Conservation (phyloP, 208 protist genomes). For the Balamuthia mandrillaris region DNA sequence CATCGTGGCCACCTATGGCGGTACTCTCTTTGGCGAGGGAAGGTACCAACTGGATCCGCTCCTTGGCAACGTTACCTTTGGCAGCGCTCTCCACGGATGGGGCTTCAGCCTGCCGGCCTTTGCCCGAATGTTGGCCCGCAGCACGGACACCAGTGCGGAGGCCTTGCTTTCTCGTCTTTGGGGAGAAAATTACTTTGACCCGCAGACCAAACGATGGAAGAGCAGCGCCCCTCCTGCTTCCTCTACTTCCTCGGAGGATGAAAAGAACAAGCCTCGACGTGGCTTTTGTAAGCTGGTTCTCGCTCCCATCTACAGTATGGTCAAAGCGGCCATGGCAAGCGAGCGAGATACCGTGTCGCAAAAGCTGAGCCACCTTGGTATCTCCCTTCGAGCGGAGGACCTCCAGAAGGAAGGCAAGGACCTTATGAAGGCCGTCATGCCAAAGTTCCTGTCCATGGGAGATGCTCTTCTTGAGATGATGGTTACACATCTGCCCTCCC, state of each 20-base stretch:
- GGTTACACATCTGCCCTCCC: conserved; percentile 90
- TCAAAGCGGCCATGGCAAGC: conserved; percentile 83
- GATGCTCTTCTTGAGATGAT: conserved; percentile 94
- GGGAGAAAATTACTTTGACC: conserved; percentile 94
- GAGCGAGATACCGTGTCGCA: conserved; percentile 85
- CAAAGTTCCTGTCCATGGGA: conserved; percentile 87
- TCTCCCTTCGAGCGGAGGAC: conserved; percentile 73
- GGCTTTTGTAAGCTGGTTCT: conserved; percentile 90
- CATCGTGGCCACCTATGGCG: conserved; percentile 89
- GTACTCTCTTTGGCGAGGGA: conserved; percentile 53
- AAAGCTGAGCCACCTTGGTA: conserved; percentile 82
- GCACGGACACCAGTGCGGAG: conserved; percentile 42
- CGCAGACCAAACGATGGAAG: conserved; percentile 76
- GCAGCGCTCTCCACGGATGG: conserved; percentile 65
- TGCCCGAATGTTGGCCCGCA: conserved; percentile 64
- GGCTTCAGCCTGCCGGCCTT: conserved; percentile 71
- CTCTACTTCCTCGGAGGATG: too few species aligned
- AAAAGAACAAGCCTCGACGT: too few species aligned
- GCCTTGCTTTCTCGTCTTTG: conserved; percentile 84
- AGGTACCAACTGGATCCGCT: conserved; percentile 33
- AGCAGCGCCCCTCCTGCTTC: conserved; percentile 40
- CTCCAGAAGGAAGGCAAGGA: conserved; percentile 76
- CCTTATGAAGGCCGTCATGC: conserved; percentile 96
- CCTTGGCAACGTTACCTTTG: conserved; percentile 61
- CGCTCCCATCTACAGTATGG: conserved; percentile 88